phyloP scores from a whole-genome alignment of 345 rosid genomes.

The Salix purpurea region DNA sequence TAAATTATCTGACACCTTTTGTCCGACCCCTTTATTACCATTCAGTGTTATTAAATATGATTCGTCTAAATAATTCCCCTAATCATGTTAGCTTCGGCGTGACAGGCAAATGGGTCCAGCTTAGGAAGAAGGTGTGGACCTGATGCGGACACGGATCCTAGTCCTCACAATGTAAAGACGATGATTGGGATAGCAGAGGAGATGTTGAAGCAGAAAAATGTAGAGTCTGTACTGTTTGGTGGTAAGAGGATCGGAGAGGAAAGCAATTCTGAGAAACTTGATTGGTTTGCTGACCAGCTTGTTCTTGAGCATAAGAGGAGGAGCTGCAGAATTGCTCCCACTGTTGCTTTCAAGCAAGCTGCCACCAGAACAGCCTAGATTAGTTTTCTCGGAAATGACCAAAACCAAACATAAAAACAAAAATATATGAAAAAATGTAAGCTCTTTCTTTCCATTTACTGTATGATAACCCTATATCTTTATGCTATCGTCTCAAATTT shows the following conservation, averaged over 20 bases:
- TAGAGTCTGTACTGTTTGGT: slow-evolving; percentile 82
- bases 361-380: slow-evolving; percentile 36
- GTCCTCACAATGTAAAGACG: slow-evolving; percentile 65
- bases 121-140: slow-evolving; percentile 56
- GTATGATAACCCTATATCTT: neutral
- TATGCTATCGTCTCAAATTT: neutral
- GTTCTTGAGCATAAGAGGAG: slow-evolving; percentile 91
- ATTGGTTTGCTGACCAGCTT: slow-evolving; percentile 82
- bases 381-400: slow-evolving; percentile 18
- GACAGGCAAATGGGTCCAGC: slow-evolving; percentile 81
- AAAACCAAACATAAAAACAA: slow-evolving; percentile 15
- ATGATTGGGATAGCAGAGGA: slow-evolving; percentile 73
- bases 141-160: slow-evolving; percentile 63
- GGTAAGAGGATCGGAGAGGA: slow-evolving; percentile 76
- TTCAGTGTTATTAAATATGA: no score
- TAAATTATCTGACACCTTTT: neutral
- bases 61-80: neutral
- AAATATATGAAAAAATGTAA: slow-evolving; percentile 23
- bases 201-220: slow-evolving; percentile 93
- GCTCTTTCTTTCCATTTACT: slow-evolving; percentile 9
- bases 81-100: slow-evolving; percentile 5
- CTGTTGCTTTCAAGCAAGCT: slow-evolving; percentile 92
- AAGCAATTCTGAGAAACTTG: slow-evolving; percentile 76
- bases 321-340: slow-evolving; percentile 89
- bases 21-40: neutral